Percentiles rank a stretch among this genome's conserved stretches.
These are phyloP conservation scores for Orbilia brochopaga DNA, from an alignment of 2,329 filamentous ascomycete genomes.

Conservation along the genomic window DNA sequence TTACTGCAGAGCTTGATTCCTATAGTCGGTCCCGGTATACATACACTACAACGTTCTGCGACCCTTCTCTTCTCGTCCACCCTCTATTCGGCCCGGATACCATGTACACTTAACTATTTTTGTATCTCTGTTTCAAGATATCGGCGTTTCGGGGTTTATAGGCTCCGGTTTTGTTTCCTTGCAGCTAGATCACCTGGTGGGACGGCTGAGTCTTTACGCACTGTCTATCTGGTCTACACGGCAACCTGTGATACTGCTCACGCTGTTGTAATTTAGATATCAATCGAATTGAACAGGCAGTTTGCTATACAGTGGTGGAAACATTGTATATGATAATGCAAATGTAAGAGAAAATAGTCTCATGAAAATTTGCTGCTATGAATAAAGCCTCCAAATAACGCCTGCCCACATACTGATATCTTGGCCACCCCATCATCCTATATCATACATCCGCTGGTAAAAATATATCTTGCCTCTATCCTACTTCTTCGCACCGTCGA, in stretches of 20 bases:
- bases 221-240: too few relatives aligned
- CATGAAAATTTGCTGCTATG: too few relatives aligned
- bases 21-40: not conserved
- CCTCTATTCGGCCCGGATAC: slow-evolving; percentile 19
- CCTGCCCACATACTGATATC: not conserved
- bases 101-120: slow-evolving; percentile 29
- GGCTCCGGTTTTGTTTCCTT: slow-evolving; percentile 6
- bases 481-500: slow-evolving; percentile 29
- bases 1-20: not conserved
- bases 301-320: too few relatives aligned
- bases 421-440: not conserved
- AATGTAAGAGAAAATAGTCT: too few relatives aligned
- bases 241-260: too few relatives aligned
- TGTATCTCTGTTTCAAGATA: slow-evolving; percentile 7
- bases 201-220: not conserved
- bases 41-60: slow-evolving; percentile 5
- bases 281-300: too few relatives aligned
- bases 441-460: slow-evolving; percentile 14
- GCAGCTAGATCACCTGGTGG: not conserved
- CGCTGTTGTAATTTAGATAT: too few relatives aligned
- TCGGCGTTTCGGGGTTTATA: slow-evolving; percentile 34
- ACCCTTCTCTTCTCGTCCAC: slow-evolving; percentile 12
- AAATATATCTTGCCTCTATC: not conserved
- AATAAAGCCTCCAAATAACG: too few relatives aligned
- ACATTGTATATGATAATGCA: too few relatives aligned